Evolutionary conservation across 495 filamentous ascomycete species (phyloP), one percentile per base, ranked within the genome.

Genomic region (Aspergillus haitiensis): DNA sequence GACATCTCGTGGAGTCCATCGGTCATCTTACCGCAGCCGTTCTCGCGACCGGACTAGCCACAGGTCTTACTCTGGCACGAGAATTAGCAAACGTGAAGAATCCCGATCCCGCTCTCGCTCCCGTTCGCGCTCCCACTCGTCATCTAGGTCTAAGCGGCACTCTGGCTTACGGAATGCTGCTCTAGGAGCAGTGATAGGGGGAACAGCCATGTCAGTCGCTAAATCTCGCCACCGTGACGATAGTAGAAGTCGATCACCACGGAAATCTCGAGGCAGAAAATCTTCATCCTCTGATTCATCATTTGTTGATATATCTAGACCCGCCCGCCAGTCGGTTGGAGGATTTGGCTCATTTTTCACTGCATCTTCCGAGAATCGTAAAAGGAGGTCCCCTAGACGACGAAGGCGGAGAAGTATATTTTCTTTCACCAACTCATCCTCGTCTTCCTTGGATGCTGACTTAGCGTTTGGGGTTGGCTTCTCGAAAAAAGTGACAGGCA

Each of bases 401-500:
- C 81, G 78, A 56, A 76, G 75, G 64, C 59, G 67, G 4, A 71
- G 70, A 36, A 80, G 84, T 31, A 83, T 88, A 63, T 88, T 88
- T 71, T 80, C 73, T 47, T 84, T 87, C 64, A 77, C 78, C 34
- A 84, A 84, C 62, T 80, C 75, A 1, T 88, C 85, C 6, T 82
- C 82, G 2, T 86, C 84, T 0, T 86, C 85, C 1, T 74, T 83
- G 8, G 83, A 84, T 64, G 70, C 72, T 18, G 82, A 81, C 59
- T 70, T 87, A 15, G 80, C 79, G 0, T 86, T 82, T 64, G 71
- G 75, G 13, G 67, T 51, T 50, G 71, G 72, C 3, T 73, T 72
- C 27, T 44, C 72, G 0, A 75, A 72, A 61, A 75, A 70, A 58
- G 58, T 64, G 49, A 54, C 63, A 18, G 65, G 61, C 42, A 75